Evolutionary conservation across 352 stramenopile species (phyloP).

Genomic region (Aphanomyces stellatus): DNA sequence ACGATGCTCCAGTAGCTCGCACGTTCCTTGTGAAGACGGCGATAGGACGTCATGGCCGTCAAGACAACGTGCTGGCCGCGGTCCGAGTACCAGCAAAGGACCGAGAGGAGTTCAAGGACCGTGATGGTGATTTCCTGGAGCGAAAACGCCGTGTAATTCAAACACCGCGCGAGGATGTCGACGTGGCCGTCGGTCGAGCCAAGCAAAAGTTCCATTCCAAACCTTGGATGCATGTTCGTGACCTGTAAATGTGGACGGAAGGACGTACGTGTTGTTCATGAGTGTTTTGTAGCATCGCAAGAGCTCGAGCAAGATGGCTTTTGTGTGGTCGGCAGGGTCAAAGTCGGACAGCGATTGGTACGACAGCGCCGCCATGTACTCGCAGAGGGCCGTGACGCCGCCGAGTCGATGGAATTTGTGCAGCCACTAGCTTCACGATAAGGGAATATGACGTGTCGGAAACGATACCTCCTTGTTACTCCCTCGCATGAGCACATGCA

Average conservation of each 20-base stretch:
- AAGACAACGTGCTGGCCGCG: background rate
- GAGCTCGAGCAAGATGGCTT: background rate
- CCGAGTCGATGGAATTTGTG: background rate
- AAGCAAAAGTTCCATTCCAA: constrained; percentile 12
- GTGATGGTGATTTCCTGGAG: background rate
- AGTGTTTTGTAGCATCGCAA: constrained; percentile 11
- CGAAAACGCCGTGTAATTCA: background rate
- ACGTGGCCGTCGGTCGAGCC: background rate
- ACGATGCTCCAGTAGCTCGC: constrained; percentile 2
- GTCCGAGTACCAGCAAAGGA: constrained; percentile 16
- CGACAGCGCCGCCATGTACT: background rate
- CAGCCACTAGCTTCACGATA: background rate
- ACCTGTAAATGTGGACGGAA: background rate
- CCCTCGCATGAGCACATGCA: constrained; percentile 14
- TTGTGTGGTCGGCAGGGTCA: background rate
- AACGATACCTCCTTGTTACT: background rate
- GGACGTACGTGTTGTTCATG: constrained; percentile 8
- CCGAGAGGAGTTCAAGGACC: constrained; percentile 12
- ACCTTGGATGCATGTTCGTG: background rate
- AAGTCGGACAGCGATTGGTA: background rate
- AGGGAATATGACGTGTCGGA: background rate
- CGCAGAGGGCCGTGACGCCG: background rate
- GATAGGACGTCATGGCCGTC: background rate
- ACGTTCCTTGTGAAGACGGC: background rate
- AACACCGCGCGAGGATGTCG: background rate